These are phyloP conservation scores for Priceomyces medius DNA, from an alignment of 805 yeast genomes.

Conservation along the genomic window DNA sequence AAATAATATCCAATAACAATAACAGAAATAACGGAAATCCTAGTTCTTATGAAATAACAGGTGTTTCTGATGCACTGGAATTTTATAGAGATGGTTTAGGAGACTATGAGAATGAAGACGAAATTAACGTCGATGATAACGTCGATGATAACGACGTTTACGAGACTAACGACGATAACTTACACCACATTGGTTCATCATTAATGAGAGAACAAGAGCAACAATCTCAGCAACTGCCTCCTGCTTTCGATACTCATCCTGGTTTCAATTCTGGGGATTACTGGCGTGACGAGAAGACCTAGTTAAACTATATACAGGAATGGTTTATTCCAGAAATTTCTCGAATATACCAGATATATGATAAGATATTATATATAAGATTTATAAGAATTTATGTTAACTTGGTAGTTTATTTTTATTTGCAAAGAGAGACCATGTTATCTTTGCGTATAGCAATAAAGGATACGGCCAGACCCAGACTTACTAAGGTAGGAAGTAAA, in stretches of 20 bases:
- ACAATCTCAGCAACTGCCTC: conserved; percentile 23
- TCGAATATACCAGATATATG: conserved; percentile 14
- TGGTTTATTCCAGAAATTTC: conserved; percentile 14
- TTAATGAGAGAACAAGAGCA: conserved; percentile 6
- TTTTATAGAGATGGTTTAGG: neutral
- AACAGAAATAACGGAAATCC: neutral
- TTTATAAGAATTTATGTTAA: neutral
- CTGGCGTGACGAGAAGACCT: conserved; percentile 39
- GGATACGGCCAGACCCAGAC: neutral
- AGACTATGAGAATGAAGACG: neutral
- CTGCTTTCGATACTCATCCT: conserved; percentile 45
- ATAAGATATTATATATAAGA: neutral
- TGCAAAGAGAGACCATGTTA: neutral
- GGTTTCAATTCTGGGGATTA: conserved; percentile 48
- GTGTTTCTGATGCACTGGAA: neutral
- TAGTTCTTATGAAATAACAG: neutral
- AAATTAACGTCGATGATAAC: conserved; percentile 1
- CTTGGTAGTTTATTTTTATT: neutral
- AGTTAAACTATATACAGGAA: neutral
- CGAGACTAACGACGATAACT: conserved; percentile 3
- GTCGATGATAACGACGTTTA: conserved; percentile 11
- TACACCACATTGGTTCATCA: neutral
- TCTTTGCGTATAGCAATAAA: neutral
- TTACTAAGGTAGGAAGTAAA: neutral
- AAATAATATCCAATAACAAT: neutral